A percentile compares a stretch with the other conserved stretches of the same genome.
phyloP scores from a whole-genome alignment of 176 grass and related monocot genomes.

The Juncus inflexus region DNA sequence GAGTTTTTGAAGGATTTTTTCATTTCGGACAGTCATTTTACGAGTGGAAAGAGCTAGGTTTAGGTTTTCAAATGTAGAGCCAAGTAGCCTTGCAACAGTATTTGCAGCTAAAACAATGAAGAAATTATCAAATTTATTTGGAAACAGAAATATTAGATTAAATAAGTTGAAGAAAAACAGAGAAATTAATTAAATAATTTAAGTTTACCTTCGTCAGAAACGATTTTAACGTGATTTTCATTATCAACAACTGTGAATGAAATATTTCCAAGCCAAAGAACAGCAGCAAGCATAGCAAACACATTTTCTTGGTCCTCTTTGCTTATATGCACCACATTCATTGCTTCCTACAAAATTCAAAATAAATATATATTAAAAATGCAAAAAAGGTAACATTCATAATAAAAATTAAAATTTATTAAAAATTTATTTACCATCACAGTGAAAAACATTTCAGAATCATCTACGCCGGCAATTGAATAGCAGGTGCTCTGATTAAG shows the following conservation, averaged over 20 bases:
- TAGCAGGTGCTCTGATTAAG: conserved; percentile 90
- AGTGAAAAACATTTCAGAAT: conserved; percentile 77
- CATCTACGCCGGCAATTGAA: conserved; percentile 89
- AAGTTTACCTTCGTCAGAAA: conserved; percentile 77
- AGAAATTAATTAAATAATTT: conserved; percentile 8
- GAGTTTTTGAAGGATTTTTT: conserved; percentile 97
- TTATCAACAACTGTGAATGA: conserved; percentile 89
- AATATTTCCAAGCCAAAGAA: conserved; percentile 90
- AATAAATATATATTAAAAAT: conserved; percentile 26
- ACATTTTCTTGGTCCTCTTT: conserved; percentile 90
- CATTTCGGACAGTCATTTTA: conserved; percentile 93
- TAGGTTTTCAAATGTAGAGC: conserved; percentile 74
- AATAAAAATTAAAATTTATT: neutral
- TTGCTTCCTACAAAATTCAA: conserved; percentile 68
- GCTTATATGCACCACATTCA: conserved; percentile 94
- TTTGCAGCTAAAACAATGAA: conserved; percentile 50
- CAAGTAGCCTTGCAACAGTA: conserved; percentile 81
- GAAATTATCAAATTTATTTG: neutral
- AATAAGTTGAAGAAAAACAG: too few species aligned
- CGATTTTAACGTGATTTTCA: conserved; percentile 92
- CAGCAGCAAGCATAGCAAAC: conserved; percentile 76
- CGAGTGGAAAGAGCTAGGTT: conserved; percentile 76
- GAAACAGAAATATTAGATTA: too few species aligned
- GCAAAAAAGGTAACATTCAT: too few species aligned
- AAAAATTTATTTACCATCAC: conserved; percentile 51